These are phyloP conservation scores for Rhodomyrtus tomentosa DNA, from an alignment of 345 rosid genomes.

Conservation along the genomic window DNA sequence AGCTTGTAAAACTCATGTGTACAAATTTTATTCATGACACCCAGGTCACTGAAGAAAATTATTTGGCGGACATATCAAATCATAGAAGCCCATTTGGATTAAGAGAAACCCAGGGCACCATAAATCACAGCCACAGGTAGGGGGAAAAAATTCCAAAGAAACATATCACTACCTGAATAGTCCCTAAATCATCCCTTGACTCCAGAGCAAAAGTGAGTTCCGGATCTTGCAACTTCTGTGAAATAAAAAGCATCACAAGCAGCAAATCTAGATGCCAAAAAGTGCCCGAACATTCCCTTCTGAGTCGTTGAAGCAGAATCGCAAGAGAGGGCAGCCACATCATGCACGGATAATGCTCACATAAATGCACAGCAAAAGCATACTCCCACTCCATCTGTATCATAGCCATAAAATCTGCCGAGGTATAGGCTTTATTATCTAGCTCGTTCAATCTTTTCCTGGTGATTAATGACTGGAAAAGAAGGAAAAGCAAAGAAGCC, in stretches of 20 bases:
- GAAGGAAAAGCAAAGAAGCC: constrained; percentile 68
- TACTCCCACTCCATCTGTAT: constrained; percentile 69
- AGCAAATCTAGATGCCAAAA: constrained; percentile 32
- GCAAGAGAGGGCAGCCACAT: constrained; percentile 87
- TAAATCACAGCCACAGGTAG: background rate
- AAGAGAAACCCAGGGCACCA: background rate
- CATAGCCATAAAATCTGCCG: constrained; percentile 22
- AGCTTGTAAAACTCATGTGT: background rate
- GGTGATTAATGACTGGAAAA: constrained; percentile 51
- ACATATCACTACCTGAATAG: constrained; percentile 53
- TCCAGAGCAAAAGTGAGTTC: constrained; percentile 56
- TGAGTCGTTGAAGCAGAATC: constrained; percentile 38
- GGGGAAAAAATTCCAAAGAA: background rate
- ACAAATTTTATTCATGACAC: background rate
- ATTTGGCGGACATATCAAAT: background rate
- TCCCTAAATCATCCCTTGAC: constrained; percentile 40
- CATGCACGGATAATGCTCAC: constrained; percentile 61
- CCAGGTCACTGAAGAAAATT: background rate
- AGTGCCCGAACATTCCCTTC: constrained; percentile 16
- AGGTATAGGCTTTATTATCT: constrained; percentile 5
- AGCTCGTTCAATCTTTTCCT: constrained; percentile 35
- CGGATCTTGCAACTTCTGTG: constrained; percentile 67
- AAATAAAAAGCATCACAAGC: constrained; percentile 46
- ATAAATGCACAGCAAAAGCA: constrained; percentile 60
- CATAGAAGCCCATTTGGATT: background rate